Evolutionary conservation across 805 yeast genomes (phyloP).

Genomic region (Candida tammaniensis): DNA sequence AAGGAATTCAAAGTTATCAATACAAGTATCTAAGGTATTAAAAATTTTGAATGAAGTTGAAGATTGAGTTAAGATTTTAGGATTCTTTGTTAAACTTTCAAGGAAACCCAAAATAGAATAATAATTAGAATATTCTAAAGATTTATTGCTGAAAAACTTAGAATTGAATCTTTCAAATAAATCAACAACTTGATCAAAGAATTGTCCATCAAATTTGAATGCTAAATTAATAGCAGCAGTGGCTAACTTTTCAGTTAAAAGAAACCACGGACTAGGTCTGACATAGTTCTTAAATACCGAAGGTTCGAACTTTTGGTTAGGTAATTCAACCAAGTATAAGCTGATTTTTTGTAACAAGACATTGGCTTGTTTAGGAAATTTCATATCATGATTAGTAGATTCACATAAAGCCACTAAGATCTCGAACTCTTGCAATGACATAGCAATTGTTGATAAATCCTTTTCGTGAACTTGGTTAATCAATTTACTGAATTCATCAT

Average conservation of each 20-base stretch:
- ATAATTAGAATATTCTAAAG: constrained; percentile 29
- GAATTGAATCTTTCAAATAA: constrained; percentile 26
- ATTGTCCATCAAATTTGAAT: constrained; percentile 18
- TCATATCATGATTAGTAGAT: constrained; percentile 28
- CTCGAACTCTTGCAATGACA: constrained; percentile 53
- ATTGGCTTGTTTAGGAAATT: constrained; percentile 35
- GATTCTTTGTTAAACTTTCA: constrained; percentile 25
- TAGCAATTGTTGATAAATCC: constrained; percentile 34
- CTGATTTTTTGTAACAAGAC: constrained; percentile 43
- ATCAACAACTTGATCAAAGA: constrained; percentile 23
- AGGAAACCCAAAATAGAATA: constrained; percentile 35
- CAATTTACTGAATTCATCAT: constrained; percentile 23
- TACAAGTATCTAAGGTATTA: constrained; percentile 29
- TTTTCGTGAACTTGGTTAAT: constrained; percentile 6
- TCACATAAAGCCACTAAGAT: constrained; percentile 55
- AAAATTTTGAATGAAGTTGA: constrained; percentile 28
- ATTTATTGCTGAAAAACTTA: constrained; percentile 20
- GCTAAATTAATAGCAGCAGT: constrained; percentile 32
- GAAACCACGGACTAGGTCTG: constrained; percentile 32
- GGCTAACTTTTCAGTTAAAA: constrained; percentile 32
- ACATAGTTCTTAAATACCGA: constrained; percentile 27
- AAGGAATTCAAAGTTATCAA: constrained; percentile 39
- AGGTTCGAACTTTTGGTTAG: constrained; percentile 42
- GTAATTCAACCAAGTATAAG: constrained; percentile 46
- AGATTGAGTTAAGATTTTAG: constrained; percentile 24